Evolutionary conservation across 2,329 filamentous ascomycete genomes (phyloP), one percentile per base, ranked within the genome.

Genomic region (Pseudocercospora musae): DNA sequence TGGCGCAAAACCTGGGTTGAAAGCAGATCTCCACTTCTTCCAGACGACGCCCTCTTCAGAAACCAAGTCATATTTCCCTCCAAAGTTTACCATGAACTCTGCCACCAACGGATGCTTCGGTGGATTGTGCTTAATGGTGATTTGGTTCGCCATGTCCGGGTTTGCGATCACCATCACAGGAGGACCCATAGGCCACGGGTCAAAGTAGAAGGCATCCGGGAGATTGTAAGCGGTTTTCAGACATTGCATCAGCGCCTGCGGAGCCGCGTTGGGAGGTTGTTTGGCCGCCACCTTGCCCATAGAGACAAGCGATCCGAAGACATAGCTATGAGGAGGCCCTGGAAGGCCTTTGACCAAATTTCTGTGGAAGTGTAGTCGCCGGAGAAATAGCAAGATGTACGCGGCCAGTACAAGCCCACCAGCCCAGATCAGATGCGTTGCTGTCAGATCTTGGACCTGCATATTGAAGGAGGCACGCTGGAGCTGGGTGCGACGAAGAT

Each of bases 11-110:
- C 76, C 77, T 3, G 78, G 77, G 55, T 79, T 80, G 72, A 81
- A 81, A 6, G 76, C 73, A 29, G 66, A 67, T 50, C 79, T 71
- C 78, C 78, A 79, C 59, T 74, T 76, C 69, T 80, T 80, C 79
- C 79, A 80, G 15, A 68, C 58, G 5, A 71, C 62, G 0, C 77
- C 78, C 25, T 78, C 75, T 33, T 71, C 72, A 7, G 69, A 70
- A 1, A 80, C 68, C 9, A 81, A 68, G 62, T 77, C 20, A 13
- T 69, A 61, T 4, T 70, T 69, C 1, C 78, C 78, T 10, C 73
- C 74, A 25, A 80, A 70, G 23, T 75, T 73, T 20, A 70, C 62
- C 31, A 78, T 68, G 60, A 75, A 72, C 0, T 71, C 64, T 8
- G 63, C 64, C 0, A 77, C 60, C 2, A 64, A 58, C 1, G 66